A percentile compares a stretch with the other conserved stretches of the same genome.
phyloP scores from a whole-genome alignment of 2,329 filamentous ascomycete genomes.

The Neoscytalidium dimidiatum region DNA sequence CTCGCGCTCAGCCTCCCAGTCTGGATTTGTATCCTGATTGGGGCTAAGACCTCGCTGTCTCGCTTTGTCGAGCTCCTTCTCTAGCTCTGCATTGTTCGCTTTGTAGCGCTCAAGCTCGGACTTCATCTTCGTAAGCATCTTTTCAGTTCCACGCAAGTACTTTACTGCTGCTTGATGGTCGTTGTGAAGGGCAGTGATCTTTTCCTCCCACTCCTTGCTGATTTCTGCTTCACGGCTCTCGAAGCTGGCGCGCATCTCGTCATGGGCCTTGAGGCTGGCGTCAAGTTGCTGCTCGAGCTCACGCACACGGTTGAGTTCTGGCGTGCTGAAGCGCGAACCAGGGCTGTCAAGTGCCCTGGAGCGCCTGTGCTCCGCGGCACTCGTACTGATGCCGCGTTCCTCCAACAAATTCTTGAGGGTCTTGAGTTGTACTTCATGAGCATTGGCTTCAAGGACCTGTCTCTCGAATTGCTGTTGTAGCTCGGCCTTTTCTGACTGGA shows the following conservation, averaged over 20 bases:
- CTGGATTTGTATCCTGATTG: slow-evolving; percentile 51
- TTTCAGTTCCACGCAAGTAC: slow-evolving; percentile 97
- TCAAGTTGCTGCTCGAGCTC: slow-evolving; percentile 90
- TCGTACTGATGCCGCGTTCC: slow-evolving; percentile 74
- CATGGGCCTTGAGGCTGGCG: slow-evolving; percentile 73
- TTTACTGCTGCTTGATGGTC: slow-evolving; percentile 98
- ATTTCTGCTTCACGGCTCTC: slow-evolving; percentile 81
- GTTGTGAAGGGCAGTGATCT: slow-evolving; percentile 89
- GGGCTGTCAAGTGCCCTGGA: slow-evolving; percentile 73
- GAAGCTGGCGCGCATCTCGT: slow-evolving; percentile 78
- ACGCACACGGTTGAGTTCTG: slow-evolving; percentile 75
- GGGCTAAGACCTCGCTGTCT: slow-evolving; percentile 40
- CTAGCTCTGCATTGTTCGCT: slow-evolving; percentile 77
- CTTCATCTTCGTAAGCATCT: slow-evolving; percentile 98
- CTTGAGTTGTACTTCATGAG: slow-evolving; percentile 85
- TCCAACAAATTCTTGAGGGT: slow-evolving; percentile 90
- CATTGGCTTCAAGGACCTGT: slow-evolving; percentile 92
- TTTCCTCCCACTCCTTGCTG: slow-evolving; percentile 88
- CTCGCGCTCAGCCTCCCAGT: slow-evolving; percentile 76
- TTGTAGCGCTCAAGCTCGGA: slow-evolving; percentile 95
- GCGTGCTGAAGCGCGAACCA: slow-evolving; percentile 71
- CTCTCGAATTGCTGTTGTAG: slow-evolving; percentile 79
- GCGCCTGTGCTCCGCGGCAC: slow-evolving; percentile 70
- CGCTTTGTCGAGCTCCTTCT: slow-evolving; percentile 72
- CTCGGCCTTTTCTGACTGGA: slow-evolving; percentile 79